Conservation (phyloP, 768 basidiomycete genomes). For the Dacryopinax spathularia region DNA sequence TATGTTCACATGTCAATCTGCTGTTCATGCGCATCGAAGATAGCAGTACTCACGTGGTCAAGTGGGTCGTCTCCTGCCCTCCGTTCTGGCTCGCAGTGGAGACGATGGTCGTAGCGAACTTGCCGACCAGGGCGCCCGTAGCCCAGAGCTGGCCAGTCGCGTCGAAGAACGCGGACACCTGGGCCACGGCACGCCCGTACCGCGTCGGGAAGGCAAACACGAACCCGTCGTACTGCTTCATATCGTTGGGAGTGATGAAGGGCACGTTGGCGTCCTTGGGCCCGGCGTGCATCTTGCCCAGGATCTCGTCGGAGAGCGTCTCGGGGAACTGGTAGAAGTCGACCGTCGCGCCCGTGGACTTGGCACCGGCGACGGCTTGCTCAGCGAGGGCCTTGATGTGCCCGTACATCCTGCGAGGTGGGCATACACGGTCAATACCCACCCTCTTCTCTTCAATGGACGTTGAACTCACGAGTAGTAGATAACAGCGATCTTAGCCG, state of each 20-base stretch:
- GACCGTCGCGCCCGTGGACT: constrained; percentile 23
- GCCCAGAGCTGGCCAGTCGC: constrained; percentile 54
- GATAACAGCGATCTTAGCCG: constrained; percentile 14
- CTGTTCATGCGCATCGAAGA: constrained; percentile 4
- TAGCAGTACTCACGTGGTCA: constrained; percentile 17
- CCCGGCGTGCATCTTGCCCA: constrained; percentile 55
- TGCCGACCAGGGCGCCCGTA: constrained; percentile 48
- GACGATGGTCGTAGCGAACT: constrained; percentile 61
- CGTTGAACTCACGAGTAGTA: constrained; percentile 12
- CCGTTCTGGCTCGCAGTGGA: constrained; percentile 61
- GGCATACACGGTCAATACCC: background rate
- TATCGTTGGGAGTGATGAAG: constrained; percentile 39
- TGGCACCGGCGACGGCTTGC: constrained; percentile 21
- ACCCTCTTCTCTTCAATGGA: background rate
- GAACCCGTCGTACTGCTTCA: constrained; percentile 54
- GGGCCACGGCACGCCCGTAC: constrained; percentile 66
- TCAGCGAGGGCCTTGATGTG: constrained; percentile 24
- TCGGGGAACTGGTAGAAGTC: constrained; percentile 40
- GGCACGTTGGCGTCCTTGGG: constrained; percentile 47
- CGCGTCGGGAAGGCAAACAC: constrained; percentile 67
- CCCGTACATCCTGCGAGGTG: constrained; percentile 20
- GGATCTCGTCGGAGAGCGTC: constrained; percentile 56
- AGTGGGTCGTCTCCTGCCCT: constrained; percentile 44
- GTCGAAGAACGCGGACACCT: constrained; percentile 57
- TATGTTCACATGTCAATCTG: constrained; percentile 42